Conservation (phyloP, 805 yeast species). For the Saccharomyces jurei region DNA sequence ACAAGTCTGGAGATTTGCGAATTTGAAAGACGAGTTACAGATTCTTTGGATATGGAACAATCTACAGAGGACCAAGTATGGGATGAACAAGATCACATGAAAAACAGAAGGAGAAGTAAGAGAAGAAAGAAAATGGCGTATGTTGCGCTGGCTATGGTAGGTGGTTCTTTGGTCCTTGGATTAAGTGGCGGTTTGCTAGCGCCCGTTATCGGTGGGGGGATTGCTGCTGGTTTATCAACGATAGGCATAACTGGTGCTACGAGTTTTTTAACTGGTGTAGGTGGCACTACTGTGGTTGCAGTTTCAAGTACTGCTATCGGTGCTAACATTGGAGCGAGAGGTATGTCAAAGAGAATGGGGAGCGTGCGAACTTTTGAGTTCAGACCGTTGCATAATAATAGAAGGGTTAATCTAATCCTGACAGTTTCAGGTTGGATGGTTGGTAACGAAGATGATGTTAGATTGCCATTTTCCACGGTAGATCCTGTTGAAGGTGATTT, state of each 20-base stretch:
- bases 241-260: conserved; percentile 91
- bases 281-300: conserved; percentile 91
- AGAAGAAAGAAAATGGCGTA: conserved; percentile 65
- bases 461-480: conserved; percentile 91
- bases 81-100: conserved; percentile 63
- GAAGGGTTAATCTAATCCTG: conserved; percentile 74
- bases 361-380: conserved; percentile 91
- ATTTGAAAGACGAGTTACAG: conserved; percentile 85
- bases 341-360: conserved; percentile 82
- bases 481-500: conserved; percentile 98
- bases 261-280: conserved; percentile 90
- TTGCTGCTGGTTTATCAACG: conserved; percentile 94
- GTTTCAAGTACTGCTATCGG: conserved; percentile 88
- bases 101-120: conserved; percentile 58
- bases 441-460: conserved; percentile 88
- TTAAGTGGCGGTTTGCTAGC: conserved; percentile 92
- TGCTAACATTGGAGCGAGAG: conserved; percentile 76
- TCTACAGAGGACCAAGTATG: conserved; percentile 63
- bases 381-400: conserved; percentile 84
- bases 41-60: conserved; percentile 82
- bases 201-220: conserved; percentile 96
- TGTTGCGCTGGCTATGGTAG: conserved; percentile 91
- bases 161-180: conserved; percentile 92
- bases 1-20: conserved; percentile 65
- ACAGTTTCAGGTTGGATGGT: conserved; percentile 98